These are phyloP conservation scores for Ogataea pignaliae DNA, from an alignment of 805 yeast genomes.

Conservation along the genomic window DNA sequence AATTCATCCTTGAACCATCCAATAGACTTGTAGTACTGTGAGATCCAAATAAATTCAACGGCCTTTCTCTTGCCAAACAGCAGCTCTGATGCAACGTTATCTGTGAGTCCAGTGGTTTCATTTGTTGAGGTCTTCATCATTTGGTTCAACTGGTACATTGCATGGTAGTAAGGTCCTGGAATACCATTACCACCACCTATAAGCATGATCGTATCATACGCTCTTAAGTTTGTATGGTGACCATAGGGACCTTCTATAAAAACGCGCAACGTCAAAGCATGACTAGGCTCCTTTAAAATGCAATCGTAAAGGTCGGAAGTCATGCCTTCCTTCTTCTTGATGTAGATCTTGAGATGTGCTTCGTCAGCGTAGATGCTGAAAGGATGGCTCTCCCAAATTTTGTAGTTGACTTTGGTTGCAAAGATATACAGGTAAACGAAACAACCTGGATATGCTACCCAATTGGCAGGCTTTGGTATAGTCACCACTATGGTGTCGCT, in stretches of 20 bases:
- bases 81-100: too few species aligned
- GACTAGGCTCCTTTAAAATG: slow-evolving; percentile 19
- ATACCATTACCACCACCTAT: slow-evolving; percentile 58
- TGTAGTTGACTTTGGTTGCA: slow-evolving; percentile 24
- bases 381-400: slow-evolving; percentile 64
- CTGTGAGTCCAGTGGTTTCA: too few species aligned
- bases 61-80: slow-evolving; percentile 3
- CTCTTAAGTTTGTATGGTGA: slow-evolving; percentile 33
- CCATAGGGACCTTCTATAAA: slow-evolving; percentile 59
- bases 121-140: slow-evolving; percentile 7
- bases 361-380: slow-evolving; percentile 38
- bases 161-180: slow-evolving; percentile 49
- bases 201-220: slow-evolving; percentile 39
- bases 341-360: slow-evolving; percentile 33
- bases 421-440: slow-evolving; percentile 51
- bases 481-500: slow-evolving; percentile 18
- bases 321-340: slow-evolving; percentile 48
- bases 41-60: slow-evolving; percentile 44
- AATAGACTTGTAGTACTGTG: slow-evolving; percentile 34
- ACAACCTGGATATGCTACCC: slow-evolving; percentile 53
- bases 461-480: slow-evolving; percentile 41
- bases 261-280: slow-evolving; percentile 15
- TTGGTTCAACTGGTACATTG: slow-evolving; percentile 24
- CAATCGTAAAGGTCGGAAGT: slow-evolving; percentile 35
- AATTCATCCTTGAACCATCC: slow-evolving; percentile 45